These are phyloP conservation scores for Trichoderma citrinoviride DNA, from an alignment of 2,329 filamentous ascomycete species.

Conservation along the genomic window DNA sequence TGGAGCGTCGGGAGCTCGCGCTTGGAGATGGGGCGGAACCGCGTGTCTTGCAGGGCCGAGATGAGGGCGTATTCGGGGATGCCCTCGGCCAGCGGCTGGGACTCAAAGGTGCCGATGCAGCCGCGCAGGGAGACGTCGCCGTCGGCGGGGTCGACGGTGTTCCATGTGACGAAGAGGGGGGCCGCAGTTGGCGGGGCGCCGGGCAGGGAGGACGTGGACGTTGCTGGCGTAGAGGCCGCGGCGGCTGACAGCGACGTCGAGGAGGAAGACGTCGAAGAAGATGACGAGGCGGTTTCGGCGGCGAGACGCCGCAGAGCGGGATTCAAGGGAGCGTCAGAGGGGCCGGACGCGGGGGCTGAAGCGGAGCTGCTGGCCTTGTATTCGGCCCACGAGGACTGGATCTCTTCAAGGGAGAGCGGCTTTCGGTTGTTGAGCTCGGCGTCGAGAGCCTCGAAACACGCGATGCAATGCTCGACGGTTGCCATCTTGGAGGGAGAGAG, in stretches of 20 bases:
- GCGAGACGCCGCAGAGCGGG: slow-evolving; percentile 45
- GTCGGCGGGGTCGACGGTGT: slow-evolving; percentile 53
- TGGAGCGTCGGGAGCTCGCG: slow-evolving; percentile 57
- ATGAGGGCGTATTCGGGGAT: slow-evolving; percentile 79
- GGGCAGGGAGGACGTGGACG: slow-evolving; percentile 43
- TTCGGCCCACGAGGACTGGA: slow-evolving; percentile 63
- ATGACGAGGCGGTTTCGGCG: slow-evolving; percentile 33
- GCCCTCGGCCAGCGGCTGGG: slow-evolving; percentile 68
- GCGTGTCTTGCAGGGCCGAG: slow-evolving; percentile 64
- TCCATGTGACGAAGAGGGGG: slow-evolving; percentile 95
- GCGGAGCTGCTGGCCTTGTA: slow-evolving; percentile 31
- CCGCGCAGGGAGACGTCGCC: slow-evolving; percentile 66
- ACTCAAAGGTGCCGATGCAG: slow-evolving; percentile 93
- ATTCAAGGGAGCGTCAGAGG: slow-evolving; percentile 29
- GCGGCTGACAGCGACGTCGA: slow-evolving; percentile 38
- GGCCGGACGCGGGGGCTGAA: neutral
- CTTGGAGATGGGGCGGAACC: slow-evolving; percentile 55
- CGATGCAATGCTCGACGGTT: slow-evolving; percentile 78
- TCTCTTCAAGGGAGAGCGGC: slow-evolving; percentile 62
- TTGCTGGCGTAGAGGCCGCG: slow-evolving; percentile 46
- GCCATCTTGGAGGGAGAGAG: slow-evolving; percentile 74
- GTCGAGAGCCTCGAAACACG: slow-evolving; percentile 84
- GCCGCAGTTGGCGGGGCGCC: slow-evolving; percentile 46
- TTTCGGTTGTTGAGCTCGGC: slow-evolving; percentile 70
- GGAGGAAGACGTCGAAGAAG: slow-evolving; percentile 39